Evolutionary conservation across 495 filamentous ascomycete genomes (phyloP).

Genomic region (Xylaria venustula): DNA sequence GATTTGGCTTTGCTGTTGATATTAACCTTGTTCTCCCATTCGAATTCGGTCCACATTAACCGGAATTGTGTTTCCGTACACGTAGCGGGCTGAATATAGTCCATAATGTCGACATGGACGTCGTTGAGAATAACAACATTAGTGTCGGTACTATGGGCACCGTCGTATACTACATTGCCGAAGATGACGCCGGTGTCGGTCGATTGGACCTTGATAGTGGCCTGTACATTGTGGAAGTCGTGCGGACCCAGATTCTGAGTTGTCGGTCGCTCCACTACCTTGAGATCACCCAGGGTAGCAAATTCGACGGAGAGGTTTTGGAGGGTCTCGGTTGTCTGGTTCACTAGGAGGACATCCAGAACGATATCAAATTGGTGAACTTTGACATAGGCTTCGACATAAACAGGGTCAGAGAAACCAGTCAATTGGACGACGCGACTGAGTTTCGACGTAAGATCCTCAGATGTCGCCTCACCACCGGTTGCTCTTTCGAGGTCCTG

Average conservation of each 20-base stretch:
- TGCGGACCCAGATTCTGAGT: conserved; percentile 93
- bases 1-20: conserved; percentile 96
- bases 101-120: conserved; percentile 99
- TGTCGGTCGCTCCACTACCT: conserved; percentile 94
- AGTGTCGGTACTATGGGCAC: conserved; percentile 88
- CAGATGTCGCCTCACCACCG: conserved; percentile 76
- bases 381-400: conserved; percentile 97
- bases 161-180: conserved; percentile 98
- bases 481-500: conserved; percentile 91
- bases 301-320: conserved; percentile 98
- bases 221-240: conserved; percentile 96
- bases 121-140: conserved; percentile 99
- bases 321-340: conserved; percentile 94
- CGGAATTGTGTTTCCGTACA: conserved; percentile 99
- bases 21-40: conserved; percentile 99
- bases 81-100: conserved; percentile 96
- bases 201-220: conserved; percentile 98
- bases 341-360: conserved; percentile 93
- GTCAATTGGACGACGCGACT: conserved; percentile 96
- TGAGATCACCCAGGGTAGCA: conserved; percentile 94
- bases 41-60: conserved; percentile 99
- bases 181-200: conserved; percentile 99
- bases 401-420: conserved; percentile 97
- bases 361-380: conserved; percentile 99
- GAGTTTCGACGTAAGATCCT: conserved; percentile 88